Evolutionary conservation across 2,329 filamentous ascomycete genomes (phyloP), one percentile per base, ranked within the genome.

Genomic region (Clonostachys solani): DNA sequence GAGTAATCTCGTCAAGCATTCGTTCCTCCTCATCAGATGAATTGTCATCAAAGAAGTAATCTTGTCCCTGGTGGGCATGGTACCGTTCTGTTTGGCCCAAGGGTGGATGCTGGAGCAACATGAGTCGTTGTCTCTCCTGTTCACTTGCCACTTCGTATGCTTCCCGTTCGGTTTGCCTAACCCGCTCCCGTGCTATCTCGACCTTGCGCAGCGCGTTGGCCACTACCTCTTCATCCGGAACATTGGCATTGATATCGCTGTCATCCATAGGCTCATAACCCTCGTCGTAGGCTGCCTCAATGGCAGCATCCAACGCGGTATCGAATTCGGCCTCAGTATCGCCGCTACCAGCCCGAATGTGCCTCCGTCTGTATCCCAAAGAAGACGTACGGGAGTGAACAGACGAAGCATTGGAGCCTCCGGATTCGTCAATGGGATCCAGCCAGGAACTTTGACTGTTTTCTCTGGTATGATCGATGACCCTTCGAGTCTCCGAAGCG

Each of bases 261-360:
- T 75, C 65, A 16, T 76, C 75, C 63, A 80, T 82, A 5, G 87
- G 87, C 60, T 96, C 91, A 52, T 90, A 88, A 1, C 89, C 89
- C 52, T 96, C 91, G 62, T 96, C 87, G 63, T 97, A 99, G 6
- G 92, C 94, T 44, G 92, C 92, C 65, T 97, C 94, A 9, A 97
- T 92, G 13, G 94, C 94, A 19, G 92, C 92, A 68, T 97, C 92
- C 40, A 97, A 75, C 5, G 94, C 94, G 9, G 90, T 91, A 66
- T 96, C 92, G 54, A 97, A 96, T 60, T 96, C 92, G 7, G 89
- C 86, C 62, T 95, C 89, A 0, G 89, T 94, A 33, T 79, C 83
- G 41, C 83, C 84, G 53, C 87, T 92, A 4, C 77, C 62, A 35
- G 75, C 75, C 43, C 86, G 81, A 46, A 89, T 80, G 53, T 87